Base-by-base conservation (phyloP, 1,284 basidiomycete species). In the Puccinia coronata region DNA sequence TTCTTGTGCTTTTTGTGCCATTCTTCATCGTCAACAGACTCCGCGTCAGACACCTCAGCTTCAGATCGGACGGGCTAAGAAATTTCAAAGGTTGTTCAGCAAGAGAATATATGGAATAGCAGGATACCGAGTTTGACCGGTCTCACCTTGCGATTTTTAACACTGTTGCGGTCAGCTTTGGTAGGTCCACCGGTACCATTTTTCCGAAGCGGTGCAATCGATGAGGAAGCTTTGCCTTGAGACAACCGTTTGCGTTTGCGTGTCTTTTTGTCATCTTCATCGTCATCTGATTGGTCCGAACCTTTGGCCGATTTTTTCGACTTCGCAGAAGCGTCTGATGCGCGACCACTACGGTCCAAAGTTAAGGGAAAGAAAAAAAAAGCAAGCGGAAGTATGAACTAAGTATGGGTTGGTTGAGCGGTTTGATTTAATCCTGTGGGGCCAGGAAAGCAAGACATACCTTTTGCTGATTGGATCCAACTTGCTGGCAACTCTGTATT, bases 101-200 rank as follows among this genome's bases (percentile, higher is more conserved):
- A 20, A 51, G 23, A 14, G 49, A 16, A 51, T 47, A 20, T 11
- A 51, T 14, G 18, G 49, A 51, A 51, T 12, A 20, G 11, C 4
- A 14, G 4, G 18, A 51, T 51, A 51, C 20, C 43, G 16, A 47
- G 43, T 47, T n/a, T 57, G 55, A 23, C 11, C n/a, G 65, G 43
- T 43, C 72, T 41, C 34, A 57, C 72, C 43, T 74, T 47, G 23
- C 39, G 36, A n/a, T 74, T 55, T 74, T 39, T 61, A 31, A 74
- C 72, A 61, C 72, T 74, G 72, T 74, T 55, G 41, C 53, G 28
- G n/a, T 74, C 39, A n/a, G 53, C 53, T 39, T 74, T 74, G 1
- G 55, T 61, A 31, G 72, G 55, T 39, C 55, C 55, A 41, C 55
- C 49, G 18, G 49, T 53, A 31, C 76, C 76, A 41, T 78, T 78